Conservation (phyloP, 169 alveolate genomes). For the Blepharisma undulans region DNA sequence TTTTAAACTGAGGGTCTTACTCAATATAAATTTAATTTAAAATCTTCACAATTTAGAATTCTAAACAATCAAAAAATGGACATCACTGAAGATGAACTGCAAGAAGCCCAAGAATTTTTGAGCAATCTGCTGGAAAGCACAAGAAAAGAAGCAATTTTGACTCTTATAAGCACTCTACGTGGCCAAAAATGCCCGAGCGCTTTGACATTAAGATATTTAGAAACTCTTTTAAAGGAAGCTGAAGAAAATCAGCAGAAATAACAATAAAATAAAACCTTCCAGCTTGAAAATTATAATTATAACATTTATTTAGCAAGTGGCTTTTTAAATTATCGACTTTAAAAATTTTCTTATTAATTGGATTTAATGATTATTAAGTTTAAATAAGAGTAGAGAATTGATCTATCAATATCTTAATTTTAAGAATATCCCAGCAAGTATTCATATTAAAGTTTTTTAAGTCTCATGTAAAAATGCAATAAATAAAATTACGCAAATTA, state of each 20-base stretch:
- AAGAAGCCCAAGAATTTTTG: constrained; percentile 27
- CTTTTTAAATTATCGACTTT: neutral
- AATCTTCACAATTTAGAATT: too few species aligned
- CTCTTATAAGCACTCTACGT: neutral
- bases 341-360: too few species aligned
- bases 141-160: constrained; percentile 5
- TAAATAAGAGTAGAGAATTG: too few species aligned
- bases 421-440: too few species aligned
- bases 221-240: neutral
- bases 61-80: neutral
- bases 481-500: too few species aligned
- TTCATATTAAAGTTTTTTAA: too few species aligned
- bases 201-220: constrained; percentile 21
- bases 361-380: too few species aligned
- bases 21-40: too few species aligned
- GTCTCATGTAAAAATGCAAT: too few species aligned
- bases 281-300: neutral
- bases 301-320: neutral
- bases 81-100: constrained; percentile 36
- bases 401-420: too few species aligned
- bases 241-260: neutral
- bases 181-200: constrained; percentile 26
- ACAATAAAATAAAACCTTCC: neutral
- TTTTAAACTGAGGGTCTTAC: too few species aligned
- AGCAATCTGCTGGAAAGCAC: constrained; percentile 1